Evolutionary conservation across 148 eudicot genomes (phyloP).

Genomic region (Rhododendron ovatum): DNA sequence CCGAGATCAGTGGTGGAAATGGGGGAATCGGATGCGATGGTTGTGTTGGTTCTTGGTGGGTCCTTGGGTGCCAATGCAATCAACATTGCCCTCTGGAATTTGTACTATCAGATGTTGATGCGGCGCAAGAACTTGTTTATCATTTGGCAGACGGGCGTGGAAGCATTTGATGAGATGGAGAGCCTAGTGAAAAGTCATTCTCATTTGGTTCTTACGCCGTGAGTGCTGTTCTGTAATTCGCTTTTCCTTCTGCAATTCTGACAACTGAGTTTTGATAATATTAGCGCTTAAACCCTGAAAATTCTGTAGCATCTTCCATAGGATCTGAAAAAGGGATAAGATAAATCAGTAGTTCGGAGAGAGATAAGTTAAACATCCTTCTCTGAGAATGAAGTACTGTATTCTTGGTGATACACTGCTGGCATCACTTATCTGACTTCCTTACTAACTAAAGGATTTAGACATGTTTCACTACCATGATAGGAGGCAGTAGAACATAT

Average conservation of each 20-base stretch:
- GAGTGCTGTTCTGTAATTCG: conserved; percentile 19
- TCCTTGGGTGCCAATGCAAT: conserved; percentile 58
- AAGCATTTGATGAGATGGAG: conserved; percentile 29
- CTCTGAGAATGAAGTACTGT: background rate
- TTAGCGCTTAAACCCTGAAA: background rate
- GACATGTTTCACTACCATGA: too few species aligned
- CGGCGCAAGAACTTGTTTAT: conserved; percentile 40
- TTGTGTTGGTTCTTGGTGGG: conserved; percentile 60
- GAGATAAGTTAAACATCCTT: background rate
- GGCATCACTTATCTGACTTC: too few species aligned
- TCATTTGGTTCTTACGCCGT: conserved; percentile 52
- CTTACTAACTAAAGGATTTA: too few species aligned
- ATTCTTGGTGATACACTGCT: too few species aligned
- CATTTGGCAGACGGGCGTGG: background rate
- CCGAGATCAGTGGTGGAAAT: conserved; percentile 27
- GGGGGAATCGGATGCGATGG: conserved; percentile 26
- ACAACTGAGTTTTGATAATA: background rate
- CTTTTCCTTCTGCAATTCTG: background rate
- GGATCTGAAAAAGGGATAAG: too few species aligned
- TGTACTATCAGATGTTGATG: conserved; percentile 40
- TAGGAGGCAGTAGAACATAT: too few species aligned
- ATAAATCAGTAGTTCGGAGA: background rate
- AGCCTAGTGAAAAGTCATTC: conserved; percentile 57
- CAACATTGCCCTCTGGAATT: conserved; percentile 47
- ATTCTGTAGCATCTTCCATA: background rate